Base-by-base conservation (phyloP, 2,329 filamentous ascomycete genomes). In the Hymenoscyphus albidus region DNA sequence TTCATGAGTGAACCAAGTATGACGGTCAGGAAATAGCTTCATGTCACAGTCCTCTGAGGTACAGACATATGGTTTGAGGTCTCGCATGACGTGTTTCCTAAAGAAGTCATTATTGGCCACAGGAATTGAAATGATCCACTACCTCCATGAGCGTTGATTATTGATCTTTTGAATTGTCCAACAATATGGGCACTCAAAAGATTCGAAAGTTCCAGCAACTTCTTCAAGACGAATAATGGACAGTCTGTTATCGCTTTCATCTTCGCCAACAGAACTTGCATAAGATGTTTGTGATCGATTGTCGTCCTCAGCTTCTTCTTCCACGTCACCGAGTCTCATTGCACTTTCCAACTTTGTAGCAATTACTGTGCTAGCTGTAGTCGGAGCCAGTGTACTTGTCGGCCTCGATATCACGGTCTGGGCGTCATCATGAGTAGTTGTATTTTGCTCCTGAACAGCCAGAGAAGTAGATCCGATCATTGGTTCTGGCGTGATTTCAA, bases 11-110 rank as follows among this genome's bases (percentile, higher is more conserved):
- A 74, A 74, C 74, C 73, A 76, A 2, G 67, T 61, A 56, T 70
- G 55, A 13, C 67, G 65, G 58, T 71, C 70, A 5, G 63, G 68
- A 62, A 76, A 76, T 22, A 74, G 27, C n/a, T 66, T 60, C 22
- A 69, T 14, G 2, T 74, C 66, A 31, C 75, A 76, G 7, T 71
- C 66, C 18, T 72, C 65, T 27, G 70, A 70, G 27, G 74, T 75
- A 68, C 75, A 76, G 0, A 76, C 69, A 61, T 75, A 76, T 27
- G 73, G 66, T 62, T 71, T 73, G 2, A 76, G 67, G 57, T 76
- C 74, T 9, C 62, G 58, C n/a, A 72, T 68, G 14, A 74, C 72
- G 59, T 76, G 74, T 6, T 65, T 65, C 48, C 74, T 73, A 56
- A n/a, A n/a, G 5, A n/a, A 7, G 7, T 7, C 7, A 48, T 48